These are phyloP conservation scores for Phytophthora pinifolia DNA, from an alignment of 352 stramenopile species.

Conservation along the genomic window DNA sequence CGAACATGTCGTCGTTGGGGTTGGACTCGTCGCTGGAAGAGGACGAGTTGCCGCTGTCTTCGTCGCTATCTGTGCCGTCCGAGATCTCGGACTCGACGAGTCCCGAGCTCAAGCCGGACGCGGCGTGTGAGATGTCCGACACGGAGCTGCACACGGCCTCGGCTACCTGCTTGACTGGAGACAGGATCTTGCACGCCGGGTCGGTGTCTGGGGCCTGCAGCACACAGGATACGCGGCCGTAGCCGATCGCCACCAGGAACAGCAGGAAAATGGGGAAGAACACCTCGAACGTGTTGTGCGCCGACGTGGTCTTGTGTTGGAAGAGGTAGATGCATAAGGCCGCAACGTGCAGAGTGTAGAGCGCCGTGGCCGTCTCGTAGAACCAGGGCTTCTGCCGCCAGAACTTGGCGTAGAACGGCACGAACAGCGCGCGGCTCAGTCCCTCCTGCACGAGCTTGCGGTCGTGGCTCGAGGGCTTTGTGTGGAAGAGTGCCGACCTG, in stretches of 20 bases:
- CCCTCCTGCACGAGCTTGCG: constrained; percentile 77
- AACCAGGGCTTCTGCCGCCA: constrained; percentile 77
- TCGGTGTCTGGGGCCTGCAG: constrained; percentile 63
- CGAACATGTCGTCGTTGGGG: constrained; percentile 45
- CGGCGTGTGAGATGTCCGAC: constrained; percentile 24
- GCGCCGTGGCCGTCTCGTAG: constrained; percentile 54
- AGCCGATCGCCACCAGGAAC: constrained; percentile 68
- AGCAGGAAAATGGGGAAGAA: constrained; percentile 58
- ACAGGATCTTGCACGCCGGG: constrained; percentile 57
- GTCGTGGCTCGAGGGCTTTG: constrained; percentile 81
- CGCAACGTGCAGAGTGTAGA: constrained; percentile 58
- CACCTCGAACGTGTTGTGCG: constrained; percentile 72
- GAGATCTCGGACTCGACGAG: constrained; percentile 80
- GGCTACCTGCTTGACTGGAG: constrained; percentile 38
- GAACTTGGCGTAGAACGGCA: constrained; percentile 72
- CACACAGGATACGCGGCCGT: constrained; percentile 73
- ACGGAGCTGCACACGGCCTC: constrained; percentile 18
- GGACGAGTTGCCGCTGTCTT: constrained; percentile 74
- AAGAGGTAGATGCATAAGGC: constrained; percentile 58
- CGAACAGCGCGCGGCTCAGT: constrained; percentile 61
- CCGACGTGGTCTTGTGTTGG: constrained; percentile 38
- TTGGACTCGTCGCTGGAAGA: constrained; percentile 69
- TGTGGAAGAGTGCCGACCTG: constrained; percentile 84
- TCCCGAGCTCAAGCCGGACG: constrained; percentile 53
- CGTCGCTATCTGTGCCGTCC: constrained; percentile 74